A percentile compares a stretch with the other conserved stretches of the same genome.
phyloP scores from a whole-genome alignment of 2,329 filamentous ascomycete genomes.

The Sarocladiaceae sp. region DNA sequence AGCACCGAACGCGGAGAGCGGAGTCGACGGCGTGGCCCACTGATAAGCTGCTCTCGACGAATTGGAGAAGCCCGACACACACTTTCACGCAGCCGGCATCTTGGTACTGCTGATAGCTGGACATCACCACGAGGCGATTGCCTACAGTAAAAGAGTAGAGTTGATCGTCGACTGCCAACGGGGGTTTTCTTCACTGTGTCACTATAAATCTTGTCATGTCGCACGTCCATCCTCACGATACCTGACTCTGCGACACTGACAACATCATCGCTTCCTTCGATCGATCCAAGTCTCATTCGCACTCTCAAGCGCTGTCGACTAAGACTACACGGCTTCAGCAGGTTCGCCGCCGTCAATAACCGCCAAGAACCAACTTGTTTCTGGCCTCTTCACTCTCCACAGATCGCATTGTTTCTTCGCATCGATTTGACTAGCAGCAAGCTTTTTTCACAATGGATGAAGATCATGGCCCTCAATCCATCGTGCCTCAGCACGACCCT shows the following conservation, averaged over 20 bases:
- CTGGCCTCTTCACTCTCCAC: slow-evolving; percentile 16
- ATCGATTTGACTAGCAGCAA: not conserved
- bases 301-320: too few species aligned
- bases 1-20: not conserved
- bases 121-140: not conserved
- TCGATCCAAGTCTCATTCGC: too few species aligned
- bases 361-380: slow-evolving; percentile 18
- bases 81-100: not conserved
- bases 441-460: slow-evolving; percentile 42
- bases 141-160: too few species aligned
- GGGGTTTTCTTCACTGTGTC: too few species aligned
- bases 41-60: slow-evolving; percentile 3
- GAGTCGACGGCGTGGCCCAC: slow-evolving; percentile 3
- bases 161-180: too few species aligned
- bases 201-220: not conserved
- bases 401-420: not conserved
- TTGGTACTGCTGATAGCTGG: not conserved
- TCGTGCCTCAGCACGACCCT: slow-evolving; percentile 31
- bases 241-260: too few species aligned
- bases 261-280: too few species aligned
- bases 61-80: slow-evolving; percentile 5
- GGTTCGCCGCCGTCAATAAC: slow-evolving; percentile 14
- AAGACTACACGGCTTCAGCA: slow-evolving; percentile 19
- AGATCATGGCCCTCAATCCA: slow-evolving; percentile 45
- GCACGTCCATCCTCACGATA: not conserved